Evolutionary conservation across 2,329 filamentous ascomycete species (phyloP), one percentile per base, ranked within the genome.

Genomic region (Penicillium psychrosexuale): DNA sequence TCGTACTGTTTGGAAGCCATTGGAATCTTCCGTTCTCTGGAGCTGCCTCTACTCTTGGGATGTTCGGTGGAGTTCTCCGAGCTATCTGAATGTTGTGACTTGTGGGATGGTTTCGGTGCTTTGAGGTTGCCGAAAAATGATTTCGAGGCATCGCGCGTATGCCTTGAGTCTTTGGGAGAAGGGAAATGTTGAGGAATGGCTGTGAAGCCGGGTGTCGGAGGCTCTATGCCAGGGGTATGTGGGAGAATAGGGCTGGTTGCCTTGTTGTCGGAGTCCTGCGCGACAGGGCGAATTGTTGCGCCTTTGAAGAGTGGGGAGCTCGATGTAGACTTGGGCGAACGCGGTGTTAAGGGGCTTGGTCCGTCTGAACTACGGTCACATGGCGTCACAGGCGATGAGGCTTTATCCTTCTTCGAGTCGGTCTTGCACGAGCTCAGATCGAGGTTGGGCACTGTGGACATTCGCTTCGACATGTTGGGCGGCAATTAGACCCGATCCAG

Each of bases 71-170:
- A 71, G 47, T 72, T 69, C 19, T 67, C 67, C 11, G 70, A 73
- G 38, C 69, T 65, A 53, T 78, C 76, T 19, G 75, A 76, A 33
- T 66, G 63, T 34, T 76, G 73, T 33, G 75, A 58, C 53, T 67
- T 69, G 47, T 78, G 75, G 1, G 75, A 75, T 12, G 75, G 73
- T 58, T 76, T 77, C 3, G 75, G 75, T 6, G 76, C 76, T 64
- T 77, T 78, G 40, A 79, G 66, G 53, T 72, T 78, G 12, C 75
- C 73, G 55, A 79, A 78, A 52, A 79, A 78, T 3, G 75, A 77
- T 46, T 72, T 74, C 3, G 77, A 79, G 3, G 71, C 63, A 57
- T 79, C 77, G 52, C 77, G 73, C 13, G 63, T 65, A 57, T 78
- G 77, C 55, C 74, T 76, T 7, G 71, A 61, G 43, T 75, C 68